Conservation (phyloP, 495 filamentous ascomycete genomes). For the Filosporella fistucella region DNA sequence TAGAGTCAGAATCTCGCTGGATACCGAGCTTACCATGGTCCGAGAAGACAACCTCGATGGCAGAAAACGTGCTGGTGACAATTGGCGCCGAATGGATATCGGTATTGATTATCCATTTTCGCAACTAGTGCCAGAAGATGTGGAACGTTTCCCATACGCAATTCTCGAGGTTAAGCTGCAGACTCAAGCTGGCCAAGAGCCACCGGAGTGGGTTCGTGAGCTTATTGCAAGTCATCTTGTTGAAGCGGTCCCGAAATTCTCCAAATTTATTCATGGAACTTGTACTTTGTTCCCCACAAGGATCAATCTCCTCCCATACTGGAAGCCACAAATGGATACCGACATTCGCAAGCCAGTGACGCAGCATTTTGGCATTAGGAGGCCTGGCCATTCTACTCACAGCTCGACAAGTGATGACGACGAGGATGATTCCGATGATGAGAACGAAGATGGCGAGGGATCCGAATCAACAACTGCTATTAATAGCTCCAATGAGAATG, state of each 20-base stretch:
- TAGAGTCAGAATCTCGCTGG: slow-evolving; percentile 91
- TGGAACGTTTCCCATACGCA: slow-evolving; percentile 92
- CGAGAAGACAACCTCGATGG: slow-evolving; percentile 95
- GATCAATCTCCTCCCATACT: slow-evolving; percentile 91
- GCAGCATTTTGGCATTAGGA: slow-evolving; percentile 82
- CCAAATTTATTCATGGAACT: slow-evolving; percentile 97
- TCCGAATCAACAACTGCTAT: slow-evolving; percentile 1
- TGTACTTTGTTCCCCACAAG: slow-evolving; percentile 80
- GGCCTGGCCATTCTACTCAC: slow-evolving; percentile 67
- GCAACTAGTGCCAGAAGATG: slow-evolving; percentile 78
- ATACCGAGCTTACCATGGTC: slow-evolving; percentile 91
- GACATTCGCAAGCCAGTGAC: slow-evolving; percentile 93
- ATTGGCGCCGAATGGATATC: slow-evolving; percentile 97
- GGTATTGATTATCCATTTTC: slow-evolving; percentile 94
- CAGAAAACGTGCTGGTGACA: slow-evolving; percentile 66
- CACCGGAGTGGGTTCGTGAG: slow-evolving; percentile 92
- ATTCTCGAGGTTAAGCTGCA: slow-evolving; percentile 97
- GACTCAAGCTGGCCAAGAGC: slow-evolving; percentile 94
- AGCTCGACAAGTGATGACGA: slow-evolving; percentile 71
- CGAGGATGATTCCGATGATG: slow-evolving; percentile 53
- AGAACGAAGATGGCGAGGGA: slow-evolving; percentile 22
- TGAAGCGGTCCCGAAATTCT: slow-evolving; percentile 97
- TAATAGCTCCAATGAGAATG: slow-evolving; percentile 23
- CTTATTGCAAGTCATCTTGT: slow-evolving; percentile 90
- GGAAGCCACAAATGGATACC: slow-evolving; percentile 97